Evolutionary conservation across 805 yeast genomes (phyloP).

Genomic region (Candida montana): DNA sequence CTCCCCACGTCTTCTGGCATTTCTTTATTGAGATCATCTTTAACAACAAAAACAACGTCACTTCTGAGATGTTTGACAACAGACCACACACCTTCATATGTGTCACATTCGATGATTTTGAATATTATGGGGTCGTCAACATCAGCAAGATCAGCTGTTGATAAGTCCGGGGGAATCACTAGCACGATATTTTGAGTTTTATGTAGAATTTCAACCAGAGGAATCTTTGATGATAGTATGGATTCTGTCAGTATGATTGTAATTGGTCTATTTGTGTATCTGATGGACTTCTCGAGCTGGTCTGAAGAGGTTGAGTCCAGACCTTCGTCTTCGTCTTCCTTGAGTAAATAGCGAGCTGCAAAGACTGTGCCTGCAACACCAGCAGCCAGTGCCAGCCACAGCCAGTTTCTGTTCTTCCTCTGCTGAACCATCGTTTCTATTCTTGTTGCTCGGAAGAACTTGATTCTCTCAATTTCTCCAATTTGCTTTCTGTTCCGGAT

Average conservation of each 20-base stretch:
- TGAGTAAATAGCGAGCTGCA: slow-evolving; percentile 11
- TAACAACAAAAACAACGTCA: slow-evolving; percentile 26
- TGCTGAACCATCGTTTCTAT: not conserved
- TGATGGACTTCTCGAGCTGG: slow-evolving; percentile 7
- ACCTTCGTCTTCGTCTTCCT: slow-evolving; percentile 1
- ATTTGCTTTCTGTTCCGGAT: slow-evolving; percentile 3
- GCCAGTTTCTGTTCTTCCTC: slow-evolving; percentile 9
- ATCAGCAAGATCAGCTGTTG: slow-evolving; percentile 20
- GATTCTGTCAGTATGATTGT: slow-evolving; percentile 25
- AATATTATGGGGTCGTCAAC: slow-evolving; percentile 30
- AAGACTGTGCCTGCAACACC: slow-evolving; percentile 10
- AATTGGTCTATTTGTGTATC: slow-evolving; percentile 20
- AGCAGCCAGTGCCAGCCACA: slow-evolving; percentile 8
- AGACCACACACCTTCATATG: slow-evolving; percentile 46
- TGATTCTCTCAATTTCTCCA: not conserved
- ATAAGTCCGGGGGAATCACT: slow-evolving; percentile 29
- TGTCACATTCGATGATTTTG: slow-evolving; percentile 34
- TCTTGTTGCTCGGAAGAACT: no score
- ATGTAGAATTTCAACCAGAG: slow-evolving; percentile 20
- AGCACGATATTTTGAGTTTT: slow-evolving; percentile 29
- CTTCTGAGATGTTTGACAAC: slow-evolving; percentile 47
- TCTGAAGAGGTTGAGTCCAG: slow-evolving; percentile 1
- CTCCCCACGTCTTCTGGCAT: slow-evolving; percentile 29
- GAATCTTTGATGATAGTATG: slow-evolving; percentile 21
- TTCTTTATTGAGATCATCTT: slow-evolving; percentile 22